Conservation (phyloP, 106 monocot species). For the Hemerocallis citrina region DNA sequence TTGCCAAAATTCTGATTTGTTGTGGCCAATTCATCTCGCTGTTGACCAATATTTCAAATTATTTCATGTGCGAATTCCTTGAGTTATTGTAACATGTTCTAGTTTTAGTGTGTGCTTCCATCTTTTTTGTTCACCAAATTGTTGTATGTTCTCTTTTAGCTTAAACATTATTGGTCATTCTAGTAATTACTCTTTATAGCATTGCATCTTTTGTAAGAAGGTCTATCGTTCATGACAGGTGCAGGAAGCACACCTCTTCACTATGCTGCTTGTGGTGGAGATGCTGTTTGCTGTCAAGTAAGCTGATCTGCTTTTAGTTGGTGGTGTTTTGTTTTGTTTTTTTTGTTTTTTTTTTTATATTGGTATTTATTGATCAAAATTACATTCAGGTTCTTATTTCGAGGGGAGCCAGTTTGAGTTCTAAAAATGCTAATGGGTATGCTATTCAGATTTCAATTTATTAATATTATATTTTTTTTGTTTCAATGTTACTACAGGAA, state of each 20-base stretch:
- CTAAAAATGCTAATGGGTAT: constrained; percentile 89
- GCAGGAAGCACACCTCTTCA: constrained; percentile 70
- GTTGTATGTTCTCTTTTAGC: neutral
- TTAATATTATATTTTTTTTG: neutral
- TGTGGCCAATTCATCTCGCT: too few relatives aligned
- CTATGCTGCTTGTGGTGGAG: constrained; percentile 83
- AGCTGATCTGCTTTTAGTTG: constrained; percentile 2
- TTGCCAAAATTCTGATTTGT: too few relatives aligned
- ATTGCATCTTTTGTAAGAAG: neutral
- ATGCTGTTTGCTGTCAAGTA: constrained; percentile 68
- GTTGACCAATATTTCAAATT: too few relatives aligned
- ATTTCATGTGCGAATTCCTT: neutral
- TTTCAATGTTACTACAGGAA: too few relatives aligned
- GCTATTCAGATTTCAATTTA: constrained; percentile 3
- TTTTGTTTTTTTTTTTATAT: neutral
- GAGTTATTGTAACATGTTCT: neutral
- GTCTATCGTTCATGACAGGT: constrained; percentile 24
- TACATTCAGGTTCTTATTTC: constrained; percentile 69
- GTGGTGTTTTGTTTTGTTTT: neutral
- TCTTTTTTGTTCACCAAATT: neutral
- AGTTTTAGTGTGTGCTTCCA: neutral
- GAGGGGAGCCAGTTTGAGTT: constrained; percentile 72
- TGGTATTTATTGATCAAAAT: neutral
- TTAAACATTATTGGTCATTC: neutral
- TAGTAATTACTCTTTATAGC: neutral